phyloP scores from a whole-genome alignment of 768 basidiomycete species.

The Russula sp. region DNA sequence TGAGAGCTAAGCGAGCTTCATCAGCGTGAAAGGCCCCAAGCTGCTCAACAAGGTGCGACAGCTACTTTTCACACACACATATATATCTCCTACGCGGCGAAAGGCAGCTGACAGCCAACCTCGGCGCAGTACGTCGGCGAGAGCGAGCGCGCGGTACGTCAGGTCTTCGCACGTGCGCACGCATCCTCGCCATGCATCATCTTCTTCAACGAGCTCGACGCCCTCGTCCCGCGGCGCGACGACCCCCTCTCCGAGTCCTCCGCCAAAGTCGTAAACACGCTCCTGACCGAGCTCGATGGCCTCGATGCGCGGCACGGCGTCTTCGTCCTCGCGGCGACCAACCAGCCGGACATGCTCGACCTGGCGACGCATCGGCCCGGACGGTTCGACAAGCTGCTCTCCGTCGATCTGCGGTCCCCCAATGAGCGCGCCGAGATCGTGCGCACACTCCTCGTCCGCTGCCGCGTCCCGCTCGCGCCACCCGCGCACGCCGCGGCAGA shows the following conservation, averaged over 20 bases:
- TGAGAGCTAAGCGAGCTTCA: constrained; percentile 93
- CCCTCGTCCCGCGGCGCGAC: constrained; percentile 84
- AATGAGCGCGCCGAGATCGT: constrained; percentile 81
- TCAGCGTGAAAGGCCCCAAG: constrained; percentile 97
- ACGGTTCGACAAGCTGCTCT: constrained; percentile 87
- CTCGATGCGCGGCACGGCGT: constrained; percentile 81
- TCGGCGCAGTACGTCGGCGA: constrained; percentile 85
- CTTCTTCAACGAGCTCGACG: constrained; percentile 94
- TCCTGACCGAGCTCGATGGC: constrained; percentile 91
- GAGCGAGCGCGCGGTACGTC: constrained; percentile 90
- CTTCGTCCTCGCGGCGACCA: constrained; percentile 93
- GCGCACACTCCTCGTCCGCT: constrained; percentile 50
- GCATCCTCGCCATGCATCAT: constrained; percentile 93
- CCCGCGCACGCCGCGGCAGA: constrained; percentile 27
- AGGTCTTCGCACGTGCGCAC: constrained; percentile 89
- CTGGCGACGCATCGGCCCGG: constrained; percentile 98
- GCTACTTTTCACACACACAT: constrained; percentile 14
- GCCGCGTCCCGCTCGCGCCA: constrained; percentile 59
- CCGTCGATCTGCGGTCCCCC: constrained; percentile 77
- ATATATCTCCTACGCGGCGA: not conserved
- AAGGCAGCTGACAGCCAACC: not conserved
- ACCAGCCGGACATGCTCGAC: constrained; percentile 95
- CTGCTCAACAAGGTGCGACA: constrained; percentile 80
- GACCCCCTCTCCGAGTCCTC: constrained; percentile 88
- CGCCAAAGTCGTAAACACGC: constrained; percentile 88